A percentile compares a stretch with the other conserved stretches of the same genome.
phyloP scores from a whole-genome alignment of 495 filamentous ascomycete genomes.

The Bacidia gigantensis region DNA sequence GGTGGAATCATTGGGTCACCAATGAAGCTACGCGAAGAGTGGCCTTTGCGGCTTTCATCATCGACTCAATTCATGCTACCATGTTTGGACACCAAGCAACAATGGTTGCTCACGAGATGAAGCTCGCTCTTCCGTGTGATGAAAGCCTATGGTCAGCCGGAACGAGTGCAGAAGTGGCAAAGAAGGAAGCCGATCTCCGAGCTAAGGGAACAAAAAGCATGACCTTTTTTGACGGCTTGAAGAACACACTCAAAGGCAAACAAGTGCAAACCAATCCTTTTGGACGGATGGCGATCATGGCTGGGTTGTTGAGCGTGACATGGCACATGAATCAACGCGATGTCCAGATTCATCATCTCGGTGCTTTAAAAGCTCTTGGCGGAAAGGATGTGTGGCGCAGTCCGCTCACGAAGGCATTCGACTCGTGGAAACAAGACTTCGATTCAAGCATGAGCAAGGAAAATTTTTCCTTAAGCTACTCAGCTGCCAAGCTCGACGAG shows the following conservation, averaged over 20 bases:
- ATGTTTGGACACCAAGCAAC: constrained; percentile 98
- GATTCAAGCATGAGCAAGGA: constrained; percentile 61
- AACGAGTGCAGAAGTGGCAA: constrained; percentile 73
- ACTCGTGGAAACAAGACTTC: constrained; percentile 90
- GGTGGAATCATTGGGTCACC: constrained; percentile 95
- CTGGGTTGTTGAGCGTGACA: constrained; percentile 80
- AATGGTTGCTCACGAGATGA: constrained; percentile 95
- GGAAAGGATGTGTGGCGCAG: constrained; percentile 88
- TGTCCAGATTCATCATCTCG: constrained; percentile 81
- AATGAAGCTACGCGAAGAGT: constrained; percentile 81
- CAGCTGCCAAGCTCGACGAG: constrained; percentile 38
- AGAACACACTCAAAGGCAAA: constrained; percentile 76
- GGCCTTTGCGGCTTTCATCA: constrained; percentile 88
- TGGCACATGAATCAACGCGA: constrained; percentile 98
- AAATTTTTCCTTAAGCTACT: constrained; percentile 27
- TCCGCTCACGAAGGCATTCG: constrained; percentile 76
- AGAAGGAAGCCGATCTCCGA: constrained; percentile 70
- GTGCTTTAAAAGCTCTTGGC: constrained; percentile 63
- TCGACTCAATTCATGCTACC: constrained; percentile 91
- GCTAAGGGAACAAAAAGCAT: constrained; percentile 75
- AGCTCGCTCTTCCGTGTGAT: constrained; percentile 83
- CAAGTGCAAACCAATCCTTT: constrained; percentile 87
- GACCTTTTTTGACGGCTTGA: constrained; percentile 83
- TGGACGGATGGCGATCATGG: constrained; percentile 91
- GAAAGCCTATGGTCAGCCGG: constrained; percentile 89